phyloP scores from a whole-genome alignment of 1,284 basidiomycete genomes.

The Melampsora larici-populina region DNA sequence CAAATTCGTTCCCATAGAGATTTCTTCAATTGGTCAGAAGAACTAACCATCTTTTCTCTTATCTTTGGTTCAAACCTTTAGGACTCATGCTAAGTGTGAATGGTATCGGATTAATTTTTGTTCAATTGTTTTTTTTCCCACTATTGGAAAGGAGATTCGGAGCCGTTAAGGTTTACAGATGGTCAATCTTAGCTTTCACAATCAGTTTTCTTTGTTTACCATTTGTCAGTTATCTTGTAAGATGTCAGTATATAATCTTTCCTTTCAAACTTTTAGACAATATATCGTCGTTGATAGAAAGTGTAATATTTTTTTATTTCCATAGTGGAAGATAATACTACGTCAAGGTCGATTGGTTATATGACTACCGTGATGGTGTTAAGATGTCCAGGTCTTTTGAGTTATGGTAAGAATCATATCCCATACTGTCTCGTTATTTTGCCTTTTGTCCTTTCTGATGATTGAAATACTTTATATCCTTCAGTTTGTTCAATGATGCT shows the following conservation, averaged over 20 bases:
- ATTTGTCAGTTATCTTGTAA: slow-evolving; percentile 20
- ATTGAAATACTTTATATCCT: neutral
- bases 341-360: slow-evolving; percentile 3
- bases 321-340: slow-evolving; percentile 9
- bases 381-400: slow-evolving; percentile 23
- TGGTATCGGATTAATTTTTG: slow-evolving; percentile 27
- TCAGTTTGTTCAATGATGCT: slow-evolving; percentile 34
- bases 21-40: too few relatives aligned
- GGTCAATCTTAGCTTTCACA: neutral
- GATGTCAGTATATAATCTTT: neutral
- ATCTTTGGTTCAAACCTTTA: neutral
- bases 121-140: slow-evolving; percentile 34
- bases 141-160: slow-evolving; percentile 25
- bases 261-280: too few relatives aligned
- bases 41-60: too few relatives aligned
- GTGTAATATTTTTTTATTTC: neutral
- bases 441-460: neutral
- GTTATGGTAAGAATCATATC: slow-evolving; percentile 18
- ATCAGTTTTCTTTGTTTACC: slow-evolving; percentile 15
- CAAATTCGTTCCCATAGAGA: too few relatives aligned
- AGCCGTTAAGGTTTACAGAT: slow-evolving; percentile 14
- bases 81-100: slow-evolving; percentile 32
- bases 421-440: neutral
- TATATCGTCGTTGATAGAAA: too few relatives aligned
- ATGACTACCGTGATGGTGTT: slow-evolving; percentile 20